Conservation (phyloP, 1,284 basidiomycete genomes). For the Sporisorium exsertum region DNA sequence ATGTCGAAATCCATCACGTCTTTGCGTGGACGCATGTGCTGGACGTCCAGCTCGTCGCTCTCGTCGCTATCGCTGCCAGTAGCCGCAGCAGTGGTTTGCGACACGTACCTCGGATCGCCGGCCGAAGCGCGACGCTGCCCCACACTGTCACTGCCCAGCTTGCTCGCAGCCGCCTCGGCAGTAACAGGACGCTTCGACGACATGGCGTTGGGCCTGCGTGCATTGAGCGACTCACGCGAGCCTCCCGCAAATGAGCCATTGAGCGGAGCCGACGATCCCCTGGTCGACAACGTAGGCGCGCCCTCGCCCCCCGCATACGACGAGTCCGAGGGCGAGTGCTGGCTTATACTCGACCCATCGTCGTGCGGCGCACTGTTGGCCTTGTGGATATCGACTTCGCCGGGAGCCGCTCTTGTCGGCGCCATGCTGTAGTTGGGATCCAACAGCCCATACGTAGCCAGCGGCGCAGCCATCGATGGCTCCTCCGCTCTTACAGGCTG, state of each 20-base stretch:
- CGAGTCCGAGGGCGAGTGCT: slow-evolving; percentile 29
- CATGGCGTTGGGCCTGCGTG: slow-evolving; percentile 1
- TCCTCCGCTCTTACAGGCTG: background rate
- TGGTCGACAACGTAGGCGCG: slow-evolving; percentile 18
- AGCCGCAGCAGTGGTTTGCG: background rate
- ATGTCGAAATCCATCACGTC: slow-evolving; percentile 58
- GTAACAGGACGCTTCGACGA: slow-evolving; percentile 15
- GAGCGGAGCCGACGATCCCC: slow-evolving; percentile 26
- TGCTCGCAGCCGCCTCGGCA: slow-evolving; percentile 6
- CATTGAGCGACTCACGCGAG: slow-evolving; percentile 14
- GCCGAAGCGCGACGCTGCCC: slow-evolving; percentile 22
- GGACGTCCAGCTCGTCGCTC: slow-evolving; percentile 14
- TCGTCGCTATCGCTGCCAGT: slow-evolving; percentile 22
- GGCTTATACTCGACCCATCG: slow-evolving; percentile 21
- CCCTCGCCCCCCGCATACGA: slow-evolving; percentile 13
- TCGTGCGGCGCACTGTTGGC: slow-evolving; percentile 26
- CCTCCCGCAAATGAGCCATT: slow-evolving; percentile 26
- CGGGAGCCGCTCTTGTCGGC: slow-evolving; percentile 15
- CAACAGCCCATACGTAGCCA: slow-evolving; percentile 20
- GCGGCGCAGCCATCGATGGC: slow-evolving; percentile 3
- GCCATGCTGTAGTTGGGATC: slow-evolving; percentile 45
- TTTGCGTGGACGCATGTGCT: slow-evolving; percentile 49
- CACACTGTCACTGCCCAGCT: background rate
- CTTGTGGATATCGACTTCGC: slow-evolving; percentile 26
- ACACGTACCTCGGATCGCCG: slow-evolving; percentile 17